phyloP scores from a whole-genome alignment of 179 eudicot species.

The Vitellaria paradoxa region DNA sequence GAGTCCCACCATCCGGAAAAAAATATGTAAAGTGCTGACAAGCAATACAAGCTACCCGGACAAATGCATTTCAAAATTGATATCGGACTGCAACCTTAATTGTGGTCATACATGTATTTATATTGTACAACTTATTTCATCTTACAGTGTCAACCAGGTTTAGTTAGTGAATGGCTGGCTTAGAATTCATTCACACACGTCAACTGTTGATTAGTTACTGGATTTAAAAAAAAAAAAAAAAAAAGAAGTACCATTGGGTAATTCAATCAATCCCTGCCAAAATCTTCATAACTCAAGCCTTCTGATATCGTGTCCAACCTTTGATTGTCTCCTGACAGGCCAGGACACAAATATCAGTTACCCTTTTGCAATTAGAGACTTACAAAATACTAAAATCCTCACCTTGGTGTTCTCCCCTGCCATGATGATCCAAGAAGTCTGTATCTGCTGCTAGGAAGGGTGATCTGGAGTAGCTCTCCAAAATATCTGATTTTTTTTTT shows the following conservation, averaged over 20 bases:
- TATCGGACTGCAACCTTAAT: not conserved
- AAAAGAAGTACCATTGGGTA: constrained; percentile 31
- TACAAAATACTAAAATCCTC: constrained; percentile 17
- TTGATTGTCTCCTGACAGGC: constrained; percentile 47
- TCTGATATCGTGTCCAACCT: constrained; percentile 63
- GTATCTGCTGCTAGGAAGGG: constrained; percentile 53
- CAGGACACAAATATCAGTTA: constrained; percentile 23
- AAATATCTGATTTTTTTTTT: constrained; percentile 52
- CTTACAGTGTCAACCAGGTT: not conserved
- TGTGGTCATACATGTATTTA: not conserved
- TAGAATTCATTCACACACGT: not conserved
- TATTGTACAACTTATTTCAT: not conserved
- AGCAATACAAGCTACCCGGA: not conserved
- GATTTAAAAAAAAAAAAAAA: not conserved
- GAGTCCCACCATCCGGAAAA: not conserved
- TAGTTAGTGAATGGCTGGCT: not conserved
- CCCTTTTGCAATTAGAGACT: constrained; percentile 6
- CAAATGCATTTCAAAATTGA: not conserved
- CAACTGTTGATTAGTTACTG: constrained; percentile 3
- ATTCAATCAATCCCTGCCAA: constrained; percentile 53
- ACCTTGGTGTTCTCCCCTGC: constrained; percentile 62
- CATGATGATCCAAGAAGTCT: constrained; percentile 53
- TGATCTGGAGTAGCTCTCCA: constrained; percentile 60
- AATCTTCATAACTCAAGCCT: constrained; percentile 67
- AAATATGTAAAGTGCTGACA: not conserved